Conservation (phyloP, 768 basidiomycete species). For the Omphalotus guepiniiformis region DNA sequence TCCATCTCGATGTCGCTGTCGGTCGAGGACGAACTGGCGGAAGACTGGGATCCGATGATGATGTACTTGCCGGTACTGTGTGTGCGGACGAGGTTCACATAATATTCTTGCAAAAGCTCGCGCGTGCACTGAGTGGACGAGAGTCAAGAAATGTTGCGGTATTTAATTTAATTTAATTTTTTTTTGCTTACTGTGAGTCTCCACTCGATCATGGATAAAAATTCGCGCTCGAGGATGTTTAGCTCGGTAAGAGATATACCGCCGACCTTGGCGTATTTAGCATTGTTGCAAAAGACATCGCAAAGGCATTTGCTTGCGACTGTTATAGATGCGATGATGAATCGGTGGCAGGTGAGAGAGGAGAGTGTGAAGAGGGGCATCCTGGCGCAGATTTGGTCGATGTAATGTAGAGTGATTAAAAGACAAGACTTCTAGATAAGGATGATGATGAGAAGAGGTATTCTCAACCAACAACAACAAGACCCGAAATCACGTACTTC, state of each 20-base stretch:
- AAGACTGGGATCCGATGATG: conserved; percentile 43
- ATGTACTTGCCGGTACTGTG: conserved; percentile 61
- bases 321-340: conserved; percentile 90
- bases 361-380: conserved; percentile 88
- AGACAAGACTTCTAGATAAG: conserved; percentile 65
- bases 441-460: conserved; percentile 1
- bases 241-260: conserved; percentile 90
- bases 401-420: conserved; percentile 80
- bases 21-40: conserved; percentile 30
- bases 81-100: conserved; percentile 87
- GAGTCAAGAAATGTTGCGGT: conserved; percentile 8
- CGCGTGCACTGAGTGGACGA: conserved; percentile 70
- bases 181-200: conserved; percentile 72
- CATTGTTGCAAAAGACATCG: conserved; percentile 94
- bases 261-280: conserved; percentile 93
- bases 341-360: conserved; percentile 95
- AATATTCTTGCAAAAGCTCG: conserved; percentile 89
- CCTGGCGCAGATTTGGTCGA: conserved; percentile 89
- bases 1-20: conserved; percentile 61
- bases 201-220: conserved; percentile 91
- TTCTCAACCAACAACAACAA: conserved; percentile 12
- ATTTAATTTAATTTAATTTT: conserved; percentile 5
- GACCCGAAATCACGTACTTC: conserved; percentile 54
- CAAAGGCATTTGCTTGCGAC: conserved; percentile 93
- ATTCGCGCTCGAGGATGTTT: conserved; percentile 92